Conservation (phyloP, 1,284 basidiomycete genomes). For the Puccinia hordei region DNA sequence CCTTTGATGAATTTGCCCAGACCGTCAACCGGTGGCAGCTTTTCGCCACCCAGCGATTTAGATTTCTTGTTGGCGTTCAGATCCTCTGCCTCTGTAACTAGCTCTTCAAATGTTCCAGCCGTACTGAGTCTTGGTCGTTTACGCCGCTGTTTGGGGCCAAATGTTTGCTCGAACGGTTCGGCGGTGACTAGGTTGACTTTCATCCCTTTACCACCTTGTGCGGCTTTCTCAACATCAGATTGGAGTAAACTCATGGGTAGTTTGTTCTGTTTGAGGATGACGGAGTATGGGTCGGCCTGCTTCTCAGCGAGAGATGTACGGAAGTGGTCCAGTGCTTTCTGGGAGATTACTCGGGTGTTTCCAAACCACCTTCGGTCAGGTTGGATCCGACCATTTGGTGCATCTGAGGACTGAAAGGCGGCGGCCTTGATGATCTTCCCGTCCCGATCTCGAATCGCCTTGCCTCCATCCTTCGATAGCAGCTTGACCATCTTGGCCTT, state of each 20-base stretch:
- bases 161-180: conserved; percentile 86
- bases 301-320: conserved; percentile 77
- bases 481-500: conserved; percentile 78
- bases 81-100: conserved; percentile 63
- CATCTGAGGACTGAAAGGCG: conserved; percentile 88
- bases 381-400: conserved; percentile 81
- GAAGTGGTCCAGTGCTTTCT: conserved; percentile 90
- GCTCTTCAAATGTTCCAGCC: conserved; percentile 81
- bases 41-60: conserved; percentile 42
- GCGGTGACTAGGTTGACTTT: conserved; percentile 78
- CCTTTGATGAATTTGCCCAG: conserved; percentile 82
- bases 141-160: conserved; percentile 88
- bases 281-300: conserved; percentile 90
- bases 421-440: conserved; percentile 89
- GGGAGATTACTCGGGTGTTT: conserved; percentile 97
- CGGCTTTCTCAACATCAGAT: conserved; percentile 75
- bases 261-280: conserved; percentile 85
- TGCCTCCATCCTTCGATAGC: conserved; percentile 74
- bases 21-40: conserved; percentile 56
- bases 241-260: conserved; percentile 89
- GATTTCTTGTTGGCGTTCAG: conserved; percentile 49
- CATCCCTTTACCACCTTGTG: conserved; percentile 68
- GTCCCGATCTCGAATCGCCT: conserved; percentile 80
- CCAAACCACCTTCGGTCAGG: conserved; percentile 95
- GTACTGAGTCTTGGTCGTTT: conserved; percentile 77